These are phyloP conservation scores for Stemphylium lycopersici DNA, from an alignment of 2,329 filamentous ascomycete genomes.

Conservation along the genomic window DNA sequence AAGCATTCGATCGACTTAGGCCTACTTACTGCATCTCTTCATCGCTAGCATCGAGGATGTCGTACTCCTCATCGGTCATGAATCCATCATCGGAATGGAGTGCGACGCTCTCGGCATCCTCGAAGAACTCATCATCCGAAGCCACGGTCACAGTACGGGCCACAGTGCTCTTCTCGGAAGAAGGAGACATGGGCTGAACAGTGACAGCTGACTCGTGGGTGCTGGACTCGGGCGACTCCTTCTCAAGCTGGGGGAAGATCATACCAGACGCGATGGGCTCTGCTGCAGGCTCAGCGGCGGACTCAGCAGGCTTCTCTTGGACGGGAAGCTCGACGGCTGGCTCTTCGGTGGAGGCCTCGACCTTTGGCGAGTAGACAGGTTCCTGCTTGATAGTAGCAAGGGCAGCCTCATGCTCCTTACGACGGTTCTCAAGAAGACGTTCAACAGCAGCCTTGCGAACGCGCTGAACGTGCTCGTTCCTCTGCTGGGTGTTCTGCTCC, in stretches of 20 bases:
- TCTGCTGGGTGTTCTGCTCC: constrained; percentile 32
- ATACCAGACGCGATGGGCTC: constrained; percentile 62
- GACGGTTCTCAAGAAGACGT: constrained; percentile 39
- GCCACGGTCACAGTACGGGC: constrained; percentile 44
- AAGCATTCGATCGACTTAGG: not conserved
- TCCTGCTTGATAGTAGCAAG: constrained; percentile 30
- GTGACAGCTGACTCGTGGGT: constrained; percentile 66
- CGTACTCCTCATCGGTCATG: constrained; percentile 97
- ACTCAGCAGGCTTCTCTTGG: constrained; percentile 39
- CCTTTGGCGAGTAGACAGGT: constrained; percentile 36
- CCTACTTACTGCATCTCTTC: constrained; percentile 63
- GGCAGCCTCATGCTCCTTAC: constrained; percentile 43
- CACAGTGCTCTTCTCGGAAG: constrained; percentile 37
- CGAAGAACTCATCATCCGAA: constrained; percentile 60
- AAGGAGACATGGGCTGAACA: constrained; percentile 31
- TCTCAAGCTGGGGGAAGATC: constrained; percentile 96
- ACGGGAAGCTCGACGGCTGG: constrained; percentile 39
- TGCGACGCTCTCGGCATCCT: constrained; percentile 65
- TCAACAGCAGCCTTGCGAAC: constrained; percentile 47
- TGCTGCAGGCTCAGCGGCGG: constrained; percentile 22
- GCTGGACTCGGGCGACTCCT: constrained; percentile 85
- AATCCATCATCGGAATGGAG: constrained; percentile 71
- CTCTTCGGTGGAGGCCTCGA: constrained; percentile 19
- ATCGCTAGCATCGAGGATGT: constrained; percentile 93
- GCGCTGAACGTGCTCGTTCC: constrained; percentile 37